phyloP scores from a whole-genome alignment of 176 grass and related monocot species.

The Paspalum notatum region DNA sequence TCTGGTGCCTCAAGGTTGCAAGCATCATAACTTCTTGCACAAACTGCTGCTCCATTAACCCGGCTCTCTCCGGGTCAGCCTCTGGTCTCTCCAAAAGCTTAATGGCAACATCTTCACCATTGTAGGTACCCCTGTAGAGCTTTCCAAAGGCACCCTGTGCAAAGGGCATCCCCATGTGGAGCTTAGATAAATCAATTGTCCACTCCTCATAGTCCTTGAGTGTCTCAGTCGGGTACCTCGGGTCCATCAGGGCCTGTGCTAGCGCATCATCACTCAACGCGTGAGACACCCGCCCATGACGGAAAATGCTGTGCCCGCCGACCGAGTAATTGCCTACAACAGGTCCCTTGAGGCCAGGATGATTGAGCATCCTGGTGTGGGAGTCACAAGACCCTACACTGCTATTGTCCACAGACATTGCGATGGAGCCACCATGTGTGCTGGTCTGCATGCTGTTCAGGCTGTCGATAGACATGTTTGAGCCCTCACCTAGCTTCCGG shows the following conservation, averaged over 20 bases:
- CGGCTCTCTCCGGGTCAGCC: conserved; percentile 53
- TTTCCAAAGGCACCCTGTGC: conserved; percentile 86
- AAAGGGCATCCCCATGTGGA: conserved; percentile 75
- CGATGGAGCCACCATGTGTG: conserved; percentile 56
- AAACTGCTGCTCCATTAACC: conserved; percentile 76
- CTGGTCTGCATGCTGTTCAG: conserved; percentile 69
- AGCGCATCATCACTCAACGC: conserved; percentile 71
- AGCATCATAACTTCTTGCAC: conserved; percentile 91
- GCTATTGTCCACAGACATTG: conserved; percentile 68
- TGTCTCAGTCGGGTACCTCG: conserved; percentile 56
- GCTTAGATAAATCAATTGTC: conserved; percentile 74
- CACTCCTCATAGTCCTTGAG: conserved; percentile 80
- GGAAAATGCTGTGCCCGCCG: conserved; percentile 59
- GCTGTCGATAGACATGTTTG: conserved; percentile 76
- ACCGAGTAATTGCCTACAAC: conserved; percentile 54
- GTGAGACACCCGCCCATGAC: conserved; percentile 65
- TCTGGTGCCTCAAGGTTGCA: conserved; percentile 70
- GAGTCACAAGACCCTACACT: conserved; percentile 67
- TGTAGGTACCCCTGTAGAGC: conserved; percentile 78
- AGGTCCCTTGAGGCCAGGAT: conserved; percentile 57
- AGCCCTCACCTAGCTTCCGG: conserved; percentile 70
- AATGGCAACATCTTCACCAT: conserved; percentile 75
- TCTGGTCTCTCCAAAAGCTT: conserved; percentile 81
- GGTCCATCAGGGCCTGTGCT: conserved; percentile 80
- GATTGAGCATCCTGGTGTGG: conserved; percentile 61